Percentiles rank a stretch among this genome's conserved stretches.
Conservation (phyloP, 2,329 filamentous ascomycete species). For the Achaetomium macrosporum region DNA sequence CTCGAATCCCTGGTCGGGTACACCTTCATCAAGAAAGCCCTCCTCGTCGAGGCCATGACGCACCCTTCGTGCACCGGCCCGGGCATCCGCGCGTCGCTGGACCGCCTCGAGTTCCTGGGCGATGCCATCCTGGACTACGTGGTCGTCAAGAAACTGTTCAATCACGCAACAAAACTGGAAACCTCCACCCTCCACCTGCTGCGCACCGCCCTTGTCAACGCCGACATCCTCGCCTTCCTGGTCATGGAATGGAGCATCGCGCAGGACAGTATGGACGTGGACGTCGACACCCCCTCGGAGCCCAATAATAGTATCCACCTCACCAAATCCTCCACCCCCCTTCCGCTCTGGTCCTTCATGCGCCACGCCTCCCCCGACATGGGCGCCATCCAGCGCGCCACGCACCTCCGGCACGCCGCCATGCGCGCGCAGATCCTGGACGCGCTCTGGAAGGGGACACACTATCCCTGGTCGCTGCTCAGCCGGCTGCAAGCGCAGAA, state of each 20-base stretch:
- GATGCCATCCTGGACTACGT: conserved; percentile 80
- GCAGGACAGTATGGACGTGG: conserved; percentile 25
- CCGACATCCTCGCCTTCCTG: conserved; percentile 70
- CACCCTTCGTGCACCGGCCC: conserved; percentile 57
- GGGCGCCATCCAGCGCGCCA: conserved; percentile 38
- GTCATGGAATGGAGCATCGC: conserved; percentile 52
- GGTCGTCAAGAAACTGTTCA: conserved; percentile 58
- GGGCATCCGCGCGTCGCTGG: conserved; percentile 46
- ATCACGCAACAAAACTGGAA: conserved; percentile 31
- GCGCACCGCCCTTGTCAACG: conserved; percentile 72
- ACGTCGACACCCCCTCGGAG: neutral
- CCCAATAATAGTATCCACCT: neutral
- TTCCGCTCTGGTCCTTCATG: conserved; percentile 65
- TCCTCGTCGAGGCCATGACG: conserved; percentile 75
- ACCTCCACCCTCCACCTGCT: conserved; percentile 66
- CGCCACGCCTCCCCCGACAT: conserved; percentile 50
- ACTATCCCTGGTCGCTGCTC: conserved; percentile 75
- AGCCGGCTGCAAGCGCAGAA: conserved; percentile 62
- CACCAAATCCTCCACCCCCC: conserved; percentile 19
- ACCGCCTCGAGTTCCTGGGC: conserved; percentile 82
- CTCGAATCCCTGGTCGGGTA: conserved; percentile 67
- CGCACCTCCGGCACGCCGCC: conserved; percentile 39
- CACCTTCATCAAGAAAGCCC: conserved; percentile 57
- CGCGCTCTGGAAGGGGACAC: conserved; percentile 42
- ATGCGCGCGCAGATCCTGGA: conserved; percentile 45